Base-by-base conservation (phyloP, 176 grass and related monocot genomes). In the Zizania latifolia region DNA sequence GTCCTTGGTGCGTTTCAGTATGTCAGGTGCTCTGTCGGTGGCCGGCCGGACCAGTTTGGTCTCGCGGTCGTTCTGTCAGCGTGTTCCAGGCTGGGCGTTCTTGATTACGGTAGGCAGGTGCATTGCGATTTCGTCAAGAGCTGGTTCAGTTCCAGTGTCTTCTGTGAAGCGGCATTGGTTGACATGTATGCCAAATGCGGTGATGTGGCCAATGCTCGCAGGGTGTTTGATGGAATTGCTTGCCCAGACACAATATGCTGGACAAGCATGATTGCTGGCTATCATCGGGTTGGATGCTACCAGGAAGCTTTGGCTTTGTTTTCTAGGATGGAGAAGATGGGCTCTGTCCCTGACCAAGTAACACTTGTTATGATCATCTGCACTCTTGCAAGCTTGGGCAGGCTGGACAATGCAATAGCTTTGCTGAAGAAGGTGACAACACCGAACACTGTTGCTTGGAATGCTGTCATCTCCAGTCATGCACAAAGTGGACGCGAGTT, bases 201-300 rank as follows among this genome's bases (percentile, higher is more conserved):
- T 6, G 33, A 44, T 8, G 62, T 90, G 22, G 11, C 10, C 0
- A 65, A 85, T 82, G 91, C 87, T 4, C 74, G 84, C 13, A 70
- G 32, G 38, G 84, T 85, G 77, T 93, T 93, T 21, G 58, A 78
- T 22, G 57, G 68, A 16, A 85, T 90, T 55, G 31, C 46, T 11
- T 65, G 56, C 61, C 87, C 81, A 0, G 84, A 93, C 62, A 79
- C 69, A 0, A 74, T 93, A 63, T 93, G 81, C 11, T 93, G 91
- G 91, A 79, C 87, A 26, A 87, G 67, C 58, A 87, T 93, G 69
- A 90, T 93, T 21, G 70, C 84, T 0, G 84, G 87, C 8, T 93
- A 85, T 55, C 78, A 59, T 56, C 84, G 73, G 8, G 33, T 61
- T 39, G 87, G 58, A 16, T 35, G 63, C 22, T 79, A 66, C 32